Evolutionary conservation across 2,329 filamentous ascomycete genomes (phyloP).

Genomic region (Fusarium chuoi): DNA sequence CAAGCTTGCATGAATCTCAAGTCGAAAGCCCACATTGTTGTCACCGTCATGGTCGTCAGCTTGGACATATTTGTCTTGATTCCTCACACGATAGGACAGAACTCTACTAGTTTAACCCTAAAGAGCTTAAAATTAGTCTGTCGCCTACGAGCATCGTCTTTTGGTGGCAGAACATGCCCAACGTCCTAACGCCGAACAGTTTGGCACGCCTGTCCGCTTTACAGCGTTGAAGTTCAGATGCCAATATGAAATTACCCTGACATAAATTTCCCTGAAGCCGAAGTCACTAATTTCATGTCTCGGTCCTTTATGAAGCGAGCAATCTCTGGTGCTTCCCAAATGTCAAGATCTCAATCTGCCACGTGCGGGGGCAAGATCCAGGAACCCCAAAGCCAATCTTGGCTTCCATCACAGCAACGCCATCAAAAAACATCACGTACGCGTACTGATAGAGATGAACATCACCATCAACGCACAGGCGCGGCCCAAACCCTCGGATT

Average conservation of each 20-base stretch:
- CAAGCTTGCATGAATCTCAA: neutral
- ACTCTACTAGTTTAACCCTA: too few species aligned
- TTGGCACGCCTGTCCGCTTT: too few species aligned
- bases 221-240: neutral
- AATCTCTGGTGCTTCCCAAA: fast-evolving
- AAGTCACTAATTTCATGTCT: neutral
- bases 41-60: too few species aligned
- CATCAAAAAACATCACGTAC: neutral
- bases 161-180: neutral
- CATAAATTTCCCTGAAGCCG: too few species aligned
- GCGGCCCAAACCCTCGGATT: neutral
- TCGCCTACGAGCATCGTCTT: fast-evolving
- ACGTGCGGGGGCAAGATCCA: neutral
- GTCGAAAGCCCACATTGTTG: fast-evolving
- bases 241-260: too few species aligned
- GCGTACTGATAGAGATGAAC: neutral
- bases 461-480: neutral
- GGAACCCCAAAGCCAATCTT: neutral
- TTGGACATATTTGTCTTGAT: too few species aligned
- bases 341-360: neutral
- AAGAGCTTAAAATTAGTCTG: neutral
- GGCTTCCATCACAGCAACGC: neutral
- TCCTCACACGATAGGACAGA: fast-evolving
- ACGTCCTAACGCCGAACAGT: too few species aligned
- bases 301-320: neutral